Percentiles rank a stretch among this genome's conserved stretches.
phyloP scores from a whole-genome alignment of 768 basidiomycete species.

The Mycena belliarum region DNA sequence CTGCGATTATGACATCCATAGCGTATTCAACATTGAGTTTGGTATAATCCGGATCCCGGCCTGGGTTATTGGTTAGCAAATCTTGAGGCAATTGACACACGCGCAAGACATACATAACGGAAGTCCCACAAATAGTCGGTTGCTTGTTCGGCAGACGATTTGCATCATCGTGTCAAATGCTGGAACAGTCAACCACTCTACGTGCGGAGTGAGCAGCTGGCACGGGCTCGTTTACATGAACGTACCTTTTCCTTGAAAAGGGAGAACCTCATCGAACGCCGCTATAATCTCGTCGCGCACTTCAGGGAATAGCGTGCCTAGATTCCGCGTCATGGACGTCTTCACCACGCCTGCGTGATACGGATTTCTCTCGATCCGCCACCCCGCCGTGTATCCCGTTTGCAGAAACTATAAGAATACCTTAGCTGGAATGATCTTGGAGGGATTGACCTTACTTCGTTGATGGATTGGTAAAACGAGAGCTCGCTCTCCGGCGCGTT shows the following conservation, averaged over 20 bases:
- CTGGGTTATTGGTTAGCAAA: neutral
- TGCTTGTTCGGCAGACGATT: conserved; percentile 8
- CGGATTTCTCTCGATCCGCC: conserved; percentile 29
- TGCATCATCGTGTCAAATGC: conserved; percentile 18
- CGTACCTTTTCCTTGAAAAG: conserved; percentile 27
- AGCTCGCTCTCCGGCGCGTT: conserved; percentile 34
- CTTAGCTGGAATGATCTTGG: too few relatives aligned
- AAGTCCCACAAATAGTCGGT: conserved; percentile 12
- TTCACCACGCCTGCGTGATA: conserved; percentile 40
- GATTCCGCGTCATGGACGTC: conserved; percentile 36
- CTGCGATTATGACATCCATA: conserved; percentile 27
- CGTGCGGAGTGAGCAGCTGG: neutral
- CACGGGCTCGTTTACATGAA: neutral
- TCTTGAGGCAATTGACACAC: too few relatives aligned
- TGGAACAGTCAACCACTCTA: conserved; percentile 15
- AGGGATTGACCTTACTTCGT: too few relatives aligned
- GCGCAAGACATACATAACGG: conserved; percentile 14
- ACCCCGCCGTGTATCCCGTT: conserved; percentile 36
- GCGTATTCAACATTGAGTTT: conserved; percentile 29
- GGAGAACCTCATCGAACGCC: conserved; percentile 44
- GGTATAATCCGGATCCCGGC: conserved; percentile 13
- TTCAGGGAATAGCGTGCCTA: conserved; percentile 34
- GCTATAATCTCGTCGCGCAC: conserved; percentile 48
- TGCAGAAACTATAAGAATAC: conserved; percentile 28
- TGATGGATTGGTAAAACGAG: conserved; percentile 27